These are phyloP conservation scores for Flaveria trinervia DNA, from an alignment of 129 eudicot species.

Conservation along the genomic window DNA sequence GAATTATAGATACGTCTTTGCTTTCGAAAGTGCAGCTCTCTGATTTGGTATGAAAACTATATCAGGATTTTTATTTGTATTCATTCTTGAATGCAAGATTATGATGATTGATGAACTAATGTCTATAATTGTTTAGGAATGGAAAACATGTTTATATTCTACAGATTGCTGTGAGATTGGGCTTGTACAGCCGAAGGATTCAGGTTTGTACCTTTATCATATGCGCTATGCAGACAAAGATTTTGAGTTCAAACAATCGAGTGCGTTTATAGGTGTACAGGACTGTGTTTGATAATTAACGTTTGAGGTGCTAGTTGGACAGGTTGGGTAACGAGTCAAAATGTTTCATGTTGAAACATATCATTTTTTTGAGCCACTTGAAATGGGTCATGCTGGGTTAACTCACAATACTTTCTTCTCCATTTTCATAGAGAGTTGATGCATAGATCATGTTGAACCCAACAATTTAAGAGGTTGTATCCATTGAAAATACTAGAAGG, in stretches of 20 bases:
- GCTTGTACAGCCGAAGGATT: constrained; percentile 59
- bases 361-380: neutral
- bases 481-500: too few species aligned
- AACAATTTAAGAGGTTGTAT: neutral
- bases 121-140: constrained; percentile 52
- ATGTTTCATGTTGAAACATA: neutral
- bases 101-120: constrained; percentile 1
- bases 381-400: neutral
- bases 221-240: neutral
- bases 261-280: neutral
- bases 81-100: constrained; percentile 11
- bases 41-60: constrained; percentile 65
- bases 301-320: neutral
- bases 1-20: constrained; percentile 44
- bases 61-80: neutral
- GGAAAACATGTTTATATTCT: constrained; percentile 78
- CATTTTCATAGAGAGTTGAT: neutral
- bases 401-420: neutral
- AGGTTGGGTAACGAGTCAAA: constrained; percentile 1
- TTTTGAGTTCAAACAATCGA: constrained; percentile 12
- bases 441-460: neutral
- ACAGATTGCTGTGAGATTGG: constrained; percentile 98
- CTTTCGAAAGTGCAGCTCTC: constrained; percentile 62
- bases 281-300: neutral
- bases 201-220: constrained; percentile 61